These are phyloP conservation scores for Lolium rigidum DNA, from an alignment of 176 grass and related monocot species.

Conservation along the genomic window DNA sequence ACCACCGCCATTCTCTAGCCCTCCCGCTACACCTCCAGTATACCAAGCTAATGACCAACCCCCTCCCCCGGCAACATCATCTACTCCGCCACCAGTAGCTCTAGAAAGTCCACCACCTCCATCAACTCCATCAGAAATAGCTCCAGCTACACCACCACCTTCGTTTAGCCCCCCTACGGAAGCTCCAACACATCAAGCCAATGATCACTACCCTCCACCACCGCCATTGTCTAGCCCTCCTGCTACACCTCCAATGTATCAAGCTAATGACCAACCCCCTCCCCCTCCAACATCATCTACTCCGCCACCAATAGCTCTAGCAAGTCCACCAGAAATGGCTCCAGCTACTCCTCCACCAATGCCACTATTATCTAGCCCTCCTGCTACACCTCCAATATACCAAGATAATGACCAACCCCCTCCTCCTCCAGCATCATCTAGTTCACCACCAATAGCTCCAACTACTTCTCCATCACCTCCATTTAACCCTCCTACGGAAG, in stretches of 20 bases:
- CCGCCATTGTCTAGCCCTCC: neutral
- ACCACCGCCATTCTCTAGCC: too few relatives aligned
- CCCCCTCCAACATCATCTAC: too few relatives aligned
- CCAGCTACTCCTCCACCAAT: too few relatives aligned
- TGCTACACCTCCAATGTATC: too few relatives aligned
- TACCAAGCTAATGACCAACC: too few relatives aligned
- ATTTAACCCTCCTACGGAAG: neutral
- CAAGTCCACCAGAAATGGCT: too few relatives aligned
- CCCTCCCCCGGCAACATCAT: neutral
- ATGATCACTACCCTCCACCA: neutral
- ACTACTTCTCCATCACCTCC: neutral
- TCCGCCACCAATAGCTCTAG: too few relatives aligned
- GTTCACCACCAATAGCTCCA: neutral
- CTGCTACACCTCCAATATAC: too few relatives aligned
- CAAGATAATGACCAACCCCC: too few relatives aligned
- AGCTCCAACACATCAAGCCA: neutral
- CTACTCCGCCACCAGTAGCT: neutral
- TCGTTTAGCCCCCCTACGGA: neutral
- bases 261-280: too few relatives aligned
- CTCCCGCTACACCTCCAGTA: too few relatives aligned
- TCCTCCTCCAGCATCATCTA: neutral
- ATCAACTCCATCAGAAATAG: neutral
- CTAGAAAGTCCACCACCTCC: neutral
- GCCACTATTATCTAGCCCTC: too few relatives aligned
- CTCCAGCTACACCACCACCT: neutral